These are phyloP conservation scores for Huiozyma naganishii DNA, from an alignment of 805 yeast genomes.

Conservation along the genomic window DNA sequence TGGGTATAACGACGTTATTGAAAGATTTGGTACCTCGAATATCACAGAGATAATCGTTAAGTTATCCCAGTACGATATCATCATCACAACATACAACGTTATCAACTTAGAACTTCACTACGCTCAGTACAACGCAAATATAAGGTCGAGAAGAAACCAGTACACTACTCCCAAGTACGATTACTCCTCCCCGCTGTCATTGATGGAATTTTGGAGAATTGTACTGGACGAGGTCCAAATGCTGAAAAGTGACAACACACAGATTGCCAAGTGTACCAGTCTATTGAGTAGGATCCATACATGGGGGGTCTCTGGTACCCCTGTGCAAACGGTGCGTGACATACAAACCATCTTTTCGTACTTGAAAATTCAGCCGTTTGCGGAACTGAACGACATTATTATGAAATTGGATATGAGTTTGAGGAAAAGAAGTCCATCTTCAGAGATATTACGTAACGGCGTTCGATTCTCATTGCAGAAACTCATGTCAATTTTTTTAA, in stretches of 20 bases:
- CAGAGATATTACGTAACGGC: conserved; percentile 11
- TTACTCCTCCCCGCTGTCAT: conserved; percentile 72
- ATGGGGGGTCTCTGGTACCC: conserved; percentile 98
- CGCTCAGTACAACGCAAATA: conserved; percentile 56
- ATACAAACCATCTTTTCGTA: conserved; percentile 62
- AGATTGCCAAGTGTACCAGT: conserved; percentile 72
- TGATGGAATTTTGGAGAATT: conserved; percentile 80
- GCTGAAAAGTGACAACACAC: conserved; percentile 59
- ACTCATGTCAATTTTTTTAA: conserved; percentile 42
- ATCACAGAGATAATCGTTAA: conserved; percentile 36
- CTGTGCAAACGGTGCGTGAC: conserved; percentile 61
- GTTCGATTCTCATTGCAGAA: conserved; percentile 28
- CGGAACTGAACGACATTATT: conserved; percentile 20
- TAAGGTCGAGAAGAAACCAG: conserved; percentile 24
- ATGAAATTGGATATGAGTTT: conserved; percentile 5
- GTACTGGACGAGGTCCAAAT: conserved; percentile 91
- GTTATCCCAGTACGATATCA: conserved; percentile 57
- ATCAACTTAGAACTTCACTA: conserved; percentile 68
- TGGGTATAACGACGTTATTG: conserved; percentile 38
- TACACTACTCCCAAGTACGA: conserved; percentile 31
- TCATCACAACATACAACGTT: conserved; percentile 65
- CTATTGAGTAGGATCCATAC: conserved; percentile 77
- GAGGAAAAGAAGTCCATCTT: conserved; percentile 1
- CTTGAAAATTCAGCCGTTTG: conserved; percentile 57
- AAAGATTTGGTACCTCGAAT: conserved; percentile 11